These are phyloP conservation scores for Parachaetomium inaequale DNA, from an alignment of 495 filamentous ascomycete genomes.

Conservation along the genomic window DNA sequence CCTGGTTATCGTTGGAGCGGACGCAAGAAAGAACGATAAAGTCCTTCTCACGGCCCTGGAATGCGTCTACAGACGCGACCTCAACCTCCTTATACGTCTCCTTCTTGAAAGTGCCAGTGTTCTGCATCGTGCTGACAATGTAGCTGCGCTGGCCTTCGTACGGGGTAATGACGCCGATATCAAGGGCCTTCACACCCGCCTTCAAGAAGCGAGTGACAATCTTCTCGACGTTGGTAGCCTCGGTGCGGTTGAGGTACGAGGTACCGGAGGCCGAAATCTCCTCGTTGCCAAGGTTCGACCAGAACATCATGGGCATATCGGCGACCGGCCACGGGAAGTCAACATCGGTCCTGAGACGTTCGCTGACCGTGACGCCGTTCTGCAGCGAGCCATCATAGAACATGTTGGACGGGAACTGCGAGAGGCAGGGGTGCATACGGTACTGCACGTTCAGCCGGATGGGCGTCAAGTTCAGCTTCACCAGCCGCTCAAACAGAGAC, in stretches of 20 bases:
- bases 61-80: slow-evolving; percentile 96
- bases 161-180: slow-evolving; percentile 97
- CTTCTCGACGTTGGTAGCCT: slow-evolving; percentile 96
- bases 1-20: slow-evolving; percentile 97
- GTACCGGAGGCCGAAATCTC: slow-evolving; percentile 98
- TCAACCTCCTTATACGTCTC: slow-evolving; percentile 99
- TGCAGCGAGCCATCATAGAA: slow-evolving; percentile 98
- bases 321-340: slow-evolving; percentile 97
- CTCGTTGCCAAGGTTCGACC: slow-evolving; percentile 96
- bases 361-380: slow-evolving; percentile 89
- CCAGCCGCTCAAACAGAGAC: slow-evolving; percentile 93
- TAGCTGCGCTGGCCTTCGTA: slow-evolving; percentile 99
- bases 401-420: slow-evolving; percentile 98
- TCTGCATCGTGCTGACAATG: slow-evolving; percentile 98
- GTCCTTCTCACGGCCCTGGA: slow-evolving; percentile 98
- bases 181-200: slow-evolving; percentile 85
- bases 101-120: slow-evolving; percentile 94
- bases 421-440: slow-evolving; percentile 98
- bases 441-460: slow-evolving; percentile 97
- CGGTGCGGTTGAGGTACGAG: slow-evolving; percentile 95
- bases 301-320: slow-evolving; percentile 99
- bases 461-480: slow-evolving; percentile 86
- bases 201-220: slow-evolving; percentile 99
- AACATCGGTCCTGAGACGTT: slow-evolving; percentile 85
- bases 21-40: slow-evolving; percentile 98